Evolutionary conservation across 257 asterid genomes (phyloP).

Genomic region (Fraxinus americana): DNA sequence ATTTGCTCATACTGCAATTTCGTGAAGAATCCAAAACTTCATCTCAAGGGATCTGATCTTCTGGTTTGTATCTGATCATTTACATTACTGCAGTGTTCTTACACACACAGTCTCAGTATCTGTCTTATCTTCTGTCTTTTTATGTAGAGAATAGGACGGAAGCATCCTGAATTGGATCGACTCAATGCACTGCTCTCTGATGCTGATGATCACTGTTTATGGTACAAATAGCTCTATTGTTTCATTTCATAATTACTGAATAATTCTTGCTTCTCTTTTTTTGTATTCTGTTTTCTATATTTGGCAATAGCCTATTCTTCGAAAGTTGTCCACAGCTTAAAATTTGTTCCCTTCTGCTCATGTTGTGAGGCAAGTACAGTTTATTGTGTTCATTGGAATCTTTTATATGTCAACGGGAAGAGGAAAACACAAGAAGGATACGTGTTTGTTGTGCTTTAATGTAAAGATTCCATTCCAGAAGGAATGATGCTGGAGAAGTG

Average conservation of each 20-base stretch:
- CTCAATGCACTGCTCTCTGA: conserved; percentile 57
- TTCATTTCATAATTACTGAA: conserved; percentile 7
- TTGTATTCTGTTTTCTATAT: not conserved
- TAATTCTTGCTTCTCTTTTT: conserved; percentile 1
- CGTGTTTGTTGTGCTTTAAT: not conserved
- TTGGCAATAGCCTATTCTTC: conserved; percentile 3
- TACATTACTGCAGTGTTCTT: conserved; percentile 15
- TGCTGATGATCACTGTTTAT: conserved; percentile 63
- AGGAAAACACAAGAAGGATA: not conserved
- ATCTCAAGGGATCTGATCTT: conserved; percentile 46
- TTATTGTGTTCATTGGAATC: conserved; percentile 5
- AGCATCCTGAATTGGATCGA: conserved; percentile 52
- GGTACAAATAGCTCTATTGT: conserved; percentile 47
- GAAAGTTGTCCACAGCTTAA: not conserved
- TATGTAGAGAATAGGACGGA: conserved; percentile 61
- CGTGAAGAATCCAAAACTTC: conserved; percentile 49
- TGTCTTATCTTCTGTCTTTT: conserved; percentile 33
- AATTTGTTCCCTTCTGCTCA: not conserved
- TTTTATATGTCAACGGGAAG: not conserved
- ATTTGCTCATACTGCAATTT: conserved; percentile 67
- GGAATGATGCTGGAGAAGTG: conserved; percentile 5
- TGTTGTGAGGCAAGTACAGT: not conserved
- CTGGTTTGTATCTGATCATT: conserved; percentile 50
- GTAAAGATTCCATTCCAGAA: not conserved
- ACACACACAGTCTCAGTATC: not conserved